Conservation (phyloP, 2,329 filamentous ascomycete species). For the Pseudogymnoascus sp. region DNA sequence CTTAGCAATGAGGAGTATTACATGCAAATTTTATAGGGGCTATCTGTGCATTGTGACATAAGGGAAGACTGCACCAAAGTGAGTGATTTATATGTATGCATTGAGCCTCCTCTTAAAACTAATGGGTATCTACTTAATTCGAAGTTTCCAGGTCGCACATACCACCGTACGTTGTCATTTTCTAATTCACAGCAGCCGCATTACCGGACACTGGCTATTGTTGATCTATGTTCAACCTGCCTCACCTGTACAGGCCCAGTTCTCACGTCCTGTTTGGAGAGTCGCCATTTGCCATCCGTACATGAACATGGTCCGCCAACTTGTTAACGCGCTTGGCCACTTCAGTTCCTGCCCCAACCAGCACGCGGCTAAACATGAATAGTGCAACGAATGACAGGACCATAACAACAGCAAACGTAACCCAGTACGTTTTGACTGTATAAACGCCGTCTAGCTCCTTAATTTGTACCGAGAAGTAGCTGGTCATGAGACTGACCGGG, state of each 20-base stretch:
- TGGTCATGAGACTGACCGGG: conserved; percentile 67
- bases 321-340: background rate
- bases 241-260: background rate
- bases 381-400: conserved; percentile 51
- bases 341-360: conserved; percentile 33
- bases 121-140: background rate
- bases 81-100: background rate
- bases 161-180: background rate
- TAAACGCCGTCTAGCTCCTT: conserved; percentile 49
- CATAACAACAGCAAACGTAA: conserved; percentile 57
- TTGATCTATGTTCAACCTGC: background rate
- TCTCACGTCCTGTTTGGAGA: background rate
- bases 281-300: background rate
- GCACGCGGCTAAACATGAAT: conserved; percentile 43
- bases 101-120: background rate
- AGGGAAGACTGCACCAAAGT: background rate
- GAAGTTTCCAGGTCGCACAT: background rate
- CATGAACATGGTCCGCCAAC: background rate
- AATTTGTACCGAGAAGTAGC: conserved; percentile 65
- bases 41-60: background rate
- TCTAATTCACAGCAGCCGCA: background rate
- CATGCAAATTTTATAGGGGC: background rate
- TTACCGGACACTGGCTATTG: background rate
- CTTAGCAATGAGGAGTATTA: background rate
- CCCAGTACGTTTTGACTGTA: conserved; percentile 58